Evolutionary conservation across 2,329 filamentous ascomycete species (phyloP), one percentile per base, ranked within the genome.

Genomic region (Ceratocystis variospora): DNA sequence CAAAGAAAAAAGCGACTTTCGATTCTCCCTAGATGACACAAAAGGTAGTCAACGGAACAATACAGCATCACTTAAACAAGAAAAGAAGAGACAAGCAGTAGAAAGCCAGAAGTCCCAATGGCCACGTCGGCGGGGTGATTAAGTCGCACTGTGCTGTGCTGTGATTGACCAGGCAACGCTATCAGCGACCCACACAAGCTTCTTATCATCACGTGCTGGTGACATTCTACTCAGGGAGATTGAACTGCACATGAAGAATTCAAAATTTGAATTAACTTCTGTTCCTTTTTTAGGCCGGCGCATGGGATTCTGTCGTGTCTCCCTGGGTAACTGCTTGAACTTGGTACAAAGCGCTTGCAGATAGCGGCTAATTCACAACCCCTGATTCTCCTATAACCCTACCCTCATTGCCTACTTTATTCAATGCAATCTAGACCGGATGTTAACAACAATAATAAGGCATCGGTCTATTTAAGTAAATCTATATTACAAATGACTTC

Each of bases 111-210:
- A 33, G 44, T 7, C 63, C 10, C 63, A 64, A 50, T 53, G 37
- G 33, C 41, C 62, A 67, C 62, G 62, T 67, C 62, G 66, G 66
- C 63, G 57, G 66, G 66, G 66, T 65, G 59, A 62, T 63, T 37
- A 48, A 48, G n/a, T 25, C 22, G 50, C 33, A 53, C 65, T 28
- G 64, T 48, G n/a, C 45, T 61, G 15, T 66, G 44, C 31, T 37
- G 31, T 46, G 2, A 57, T 66, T 66, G 65, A 66, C 65, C 59
- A 22, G 59, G 61, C 65, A 63, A 66, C 65, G 44, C 33, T 64
- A 64, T 64, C 62, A 8, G 2, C 25, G 48, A 64, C 48, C 62
- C 62, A 64, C 50, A 48, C 22, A 37, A 65, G 55, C 37, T 59
- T 41, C 55, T 46, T 48, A 48, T 59, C 41, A 37, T 25, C 63